Base-by-base conservation (phyloP, 169 alveolate species). In the Plasmodium inui region DNA sequence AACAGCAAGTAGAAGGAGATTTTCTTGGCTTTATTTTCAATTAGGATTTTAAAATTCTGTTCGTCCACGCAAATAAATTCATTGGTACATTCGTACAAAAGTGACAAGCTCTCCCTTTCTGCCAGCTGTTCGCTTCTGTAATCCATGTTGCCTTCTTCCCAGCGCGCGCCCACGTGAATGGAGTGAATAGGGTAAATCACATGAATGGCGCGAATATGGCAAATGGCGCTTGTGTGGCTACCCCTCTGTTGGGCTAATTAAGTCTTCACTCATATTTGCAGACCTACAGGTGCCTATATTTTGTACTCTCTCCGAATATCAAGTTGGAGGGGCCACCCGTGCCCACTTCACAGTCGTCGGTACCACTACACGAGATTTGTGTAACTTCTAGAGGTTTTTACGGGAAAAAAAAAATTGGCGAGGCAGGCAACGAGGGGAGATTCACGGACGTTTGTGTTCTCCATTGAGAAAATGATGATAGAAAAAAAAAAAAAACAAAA, bases 41-140 rank as follows among this genome's bases (percentile, higher is more conserved):
- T 85, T 5, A 53, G 46, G 19, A 85, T 85, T 73, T 85, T 85
- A 70, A 85, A 85, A 4, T 41, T 50, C 6, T 76, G 46, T 19
- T 85, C 85, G 55, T 76, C 44, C 3, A 85, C 5, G 46, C 44
- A 55, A 26, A 85, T 85, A 76, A 44, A 85, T 53, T 85, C 93
- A 17, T 85, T 85, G 12, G 93, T 85, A 55, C 61, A 76, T 37
- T 85, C 93, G 70, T 85, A 85, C 67, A 85, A 76, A 3, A 85
- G 70, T 12, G 93, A 85, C 70, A 85, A 55, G 71, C 93, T 85
- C 67, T 85, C 93, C 79, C 74, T 85, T 74, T 85, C 93, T 17
- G 93, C 34, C 79, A 34, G 55, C 28, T 85, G 93, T 50, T 85
- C 93, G 46, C 86, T 55, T 53, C 74, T 73, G 61, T 85, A 85